Evolutionary conservation across 2,329 filamentous ascomycete species (phyloP).

Genomic region (Alternaria sp.): DNA sequence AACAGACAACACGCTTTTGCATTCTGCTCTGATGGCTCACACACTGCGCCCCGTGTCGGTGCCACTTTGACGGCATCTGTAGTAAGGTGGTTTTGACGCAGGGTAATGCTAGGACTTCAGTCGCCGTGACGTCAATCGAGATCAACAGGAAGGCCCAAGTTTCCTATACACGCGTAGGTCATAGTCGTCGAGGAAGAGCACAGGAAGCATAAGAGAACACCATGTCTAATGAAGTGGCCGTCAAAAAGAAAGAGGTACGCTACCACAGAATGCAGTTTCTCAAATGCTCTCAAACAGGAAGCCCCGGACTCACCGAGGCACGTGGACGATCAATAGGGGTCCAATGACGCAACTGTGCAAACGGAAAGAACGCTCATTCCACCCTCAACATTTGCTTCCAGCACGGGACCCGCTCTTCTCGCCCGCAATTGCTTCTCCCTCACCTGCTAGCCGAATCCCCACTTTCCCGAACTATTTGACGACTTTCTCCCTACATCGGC

Average conservation of each 20-base stretch:
- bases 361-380: neutral
- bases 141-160: neutral
- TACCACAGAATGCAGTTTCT: neutral
- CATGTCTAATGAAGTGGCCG: neutral
- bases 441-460: neutral
- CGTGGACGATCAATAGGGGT: neutral
- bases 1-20: neutral
- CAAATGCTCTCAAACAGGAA: neutral
- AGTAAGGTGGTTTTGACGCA: neutral
- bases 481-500: neutral
- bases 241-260: neutral
- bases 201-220: neutral
- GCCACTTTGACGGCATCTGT: neutral
- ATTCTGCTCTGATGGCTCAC: neutral
- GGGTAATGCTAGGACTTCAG: neutral
- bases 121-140: neutral
- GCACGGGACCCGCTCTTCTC: neutral
- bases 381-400: neutral
- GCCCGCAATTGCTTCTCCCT: slow-evolving; percentile 4
- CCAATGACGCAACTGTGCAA: neutral
- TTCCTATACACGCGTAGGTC: neutral
- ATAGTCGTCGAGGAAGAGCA: neutral
- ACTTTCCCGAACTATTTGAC: neutral
- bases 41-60: neutral
- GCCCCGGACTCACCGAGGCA: neutral